These are phyloP conservation scores for Plasmodium cynomolgi DNA, from an alignment of 169 alveolate species.

Conservation along the genomic window DNA sequence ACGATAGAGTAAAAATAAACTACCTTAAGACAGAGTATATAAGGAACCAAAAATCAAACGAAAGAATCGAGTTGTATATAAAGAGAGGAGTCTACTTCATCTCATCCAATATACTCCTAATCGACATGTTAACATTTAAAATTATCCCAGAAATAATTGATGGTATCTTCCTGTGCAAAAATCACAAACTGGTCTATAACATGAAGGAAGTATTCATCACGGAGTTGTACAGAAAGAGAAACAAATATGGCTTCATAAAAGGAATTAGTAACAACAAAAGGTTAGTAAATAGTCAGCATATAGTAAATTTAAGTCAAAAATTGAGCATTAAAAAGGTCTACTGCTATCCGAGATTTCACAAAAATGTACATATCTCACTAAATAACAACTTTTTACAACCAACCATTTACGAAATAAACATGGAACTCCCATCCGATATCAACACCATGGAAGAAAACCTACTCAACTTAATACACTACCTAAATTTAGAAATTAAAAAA, in stretches of 20 bases:
- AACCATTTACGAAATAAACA: conserved; percentile 57
- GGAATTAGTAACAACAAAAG: conserved; percentile 66
- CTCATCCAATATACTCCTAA: conserved; percentile 57
- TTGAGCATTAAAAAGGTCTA: conserved; percentile 47
- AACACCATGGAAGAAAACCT: conserved; percentile 49
- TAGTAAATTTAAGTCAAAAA: conserved; percentile 24
- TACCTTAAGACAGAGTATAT: conserved; percentile 68
- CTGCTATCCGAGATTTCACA: conserved; percentile 72
- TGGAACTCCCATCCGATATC: conserved; percentile 1
- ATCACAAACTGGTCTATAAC: conserved; percentile 50
- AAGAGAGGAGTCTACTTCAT: conserved; percentile 69
- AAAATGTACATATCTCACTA: conserved; percentile 59
- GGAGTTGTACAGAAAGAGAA: conserved; percentile 67
- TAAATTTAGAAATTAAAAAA: conserved; percentile 68
- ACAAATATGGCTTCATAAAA: conserved; percentile 72
- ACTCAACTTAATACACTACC: conserved; percentile 36
- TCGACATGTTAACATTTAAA: conserved; percentile 72
- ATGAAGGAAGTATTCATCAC: conserved; percentile 59
- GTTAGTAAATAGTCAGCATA: conserved; percentile 33
- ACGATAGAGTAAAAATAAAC: conserved; percentile 35
- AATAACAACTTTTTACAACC: conserved; percentile 72
- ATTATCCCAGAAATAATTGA: conserved; percentile 75
- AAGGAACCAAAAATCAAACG: conserved; percentile 56
- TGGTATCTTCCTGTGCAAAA: conserved; percentile 69
- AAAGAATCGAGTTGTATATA: conserved; percentile 68